Base-by-base conservation (phyloP, 2,329 filamentous ascomycete genomes). In the Ophioceras dolichostomum region DNA sequence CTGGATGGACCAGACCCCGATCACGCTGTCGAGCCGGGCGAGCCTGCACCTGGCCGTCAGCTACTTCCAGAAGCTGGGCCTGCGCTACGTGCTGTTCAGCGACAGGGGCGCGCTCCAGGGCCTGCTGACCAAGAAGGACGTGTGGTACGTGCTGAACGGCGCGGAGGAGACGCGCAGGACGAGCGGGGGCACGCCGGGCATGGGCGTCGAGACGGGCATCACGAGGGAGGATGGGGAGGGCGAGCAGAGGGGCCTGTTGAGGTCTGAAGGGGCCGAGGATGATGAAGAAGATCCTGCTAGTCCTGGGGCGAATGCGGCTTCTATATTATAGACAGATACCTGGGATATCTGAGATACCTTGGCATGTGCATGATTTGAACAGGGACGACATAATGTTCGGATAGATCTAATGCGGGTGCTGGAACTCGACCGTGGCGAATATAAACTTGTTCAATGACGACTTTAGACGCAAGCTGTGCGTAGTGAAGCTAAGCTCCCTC, bases 1-100 rank as follows among this genome's bases (percentile, higher is more conserved):
- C 3, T 98, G 91, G 91, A 95, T 98, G 87, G 91, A 98, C 57
- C 89, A 95, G 58, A 98, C 91, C 0, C 91, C 91, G 1, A 83
- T 98, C 33, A 96, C 91, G 1, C 68, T 96, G 14, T 83, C 86
- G 30, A 78, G 76, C 17, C 74, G 78, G 44, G 78, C 79, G 13
- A 80, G 70, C 41, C 76, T 98, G 42, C 79, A 88, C 53, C 72
- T 96, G n/a, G 85, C 84, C 4, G 79, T 93, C 18, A 79, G 74
- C 40, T 93, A 98, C 70, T 96, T 98, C 60, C 87, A 94, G 62
- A 89, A 89, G 54, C 73, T 98, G 8, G 91, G 91, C 16, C 62
- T 98, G 43, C 74, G 89, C 36, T 95, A 96, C 60, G 76, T 98
- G 5, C 62, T 96, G 3, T 93, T 96, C 55, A 77, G 76, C 28